Conservation (phyloP, 2,329 filamentous ascomycete species). For the Aspergillus sp. region DNA sequence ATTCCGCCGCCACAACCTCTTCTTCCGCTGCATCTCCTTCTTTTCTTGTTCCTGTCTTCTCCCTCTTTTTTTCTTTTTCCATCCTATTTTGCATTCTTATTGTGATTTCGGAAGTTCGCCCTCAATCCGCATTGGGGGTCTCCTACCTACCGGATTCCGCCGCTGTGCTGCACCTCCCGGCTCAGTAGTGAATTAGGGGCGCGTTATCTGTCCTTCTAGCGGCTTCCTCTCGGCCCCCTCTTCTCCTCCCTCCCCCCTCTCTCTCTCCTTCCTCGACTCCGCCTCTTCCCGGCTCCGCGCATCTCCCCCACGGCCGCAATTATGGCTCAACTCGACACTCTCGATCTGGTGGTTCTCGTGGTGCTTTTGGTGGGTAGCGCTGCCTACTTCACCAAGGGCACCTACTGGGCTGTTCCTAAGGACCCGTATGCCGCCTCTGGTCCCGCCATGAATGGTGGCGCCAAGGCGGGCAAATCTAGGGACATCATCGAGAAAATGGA, state of each 20-base stretch:
- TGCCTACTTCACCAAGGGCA: slow-evolving; percentile 98
- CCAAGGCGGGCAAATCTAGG: slow-evolving; percentile 79
- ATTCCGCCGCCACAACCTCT: slow-evolving; percentile 17
- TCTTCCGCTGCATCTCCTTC: slow-evolving; percentile 7
- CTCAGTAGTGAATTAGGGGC: not conserved
- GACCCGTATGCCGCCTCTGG: slow-evolving; percentile 82
- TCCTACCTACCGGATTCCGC: not conserved
- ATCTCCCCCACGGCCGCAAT: slow-evolving; percentile 4
- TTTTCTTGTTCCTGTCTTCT: slow-evolving; percentile 10
- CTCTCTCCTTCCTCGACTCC: slow-evolving; percentile 3
- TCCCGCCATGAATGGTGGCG: slow-evolving; percentile 57
- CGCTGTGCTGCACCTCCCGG: not conserved
- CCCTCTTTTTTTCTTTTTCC: slow-evolving; percentile 6
- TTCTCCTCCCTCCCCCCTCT: slow-evolving; percentile 1
- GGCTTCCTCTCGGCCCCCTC: not conserved
- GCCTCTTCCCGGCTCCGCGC: not conserved
- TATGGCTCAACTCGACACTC: slow-evolving; percentile 94
- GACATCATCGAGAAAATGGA: slow-evolving; percentile 97
- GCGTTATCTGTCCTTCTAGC: not conserved
- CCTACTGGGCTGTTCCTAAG: slow-evolving; percentile 76
- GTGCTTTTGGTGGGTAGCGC: slow-evolving; percentile 80
- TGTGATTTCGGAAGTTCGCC: not conserved
- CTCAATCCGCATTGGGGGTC: not conserved
- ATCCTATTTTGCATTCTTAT: slow-evolving; percentile 4
- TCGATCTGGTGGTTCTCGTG: slow-evolving; percentile 90